phyloP scores from a whole-genome alignment of 257 asterid species.

The Rehmannia glutinosa region DNA sequence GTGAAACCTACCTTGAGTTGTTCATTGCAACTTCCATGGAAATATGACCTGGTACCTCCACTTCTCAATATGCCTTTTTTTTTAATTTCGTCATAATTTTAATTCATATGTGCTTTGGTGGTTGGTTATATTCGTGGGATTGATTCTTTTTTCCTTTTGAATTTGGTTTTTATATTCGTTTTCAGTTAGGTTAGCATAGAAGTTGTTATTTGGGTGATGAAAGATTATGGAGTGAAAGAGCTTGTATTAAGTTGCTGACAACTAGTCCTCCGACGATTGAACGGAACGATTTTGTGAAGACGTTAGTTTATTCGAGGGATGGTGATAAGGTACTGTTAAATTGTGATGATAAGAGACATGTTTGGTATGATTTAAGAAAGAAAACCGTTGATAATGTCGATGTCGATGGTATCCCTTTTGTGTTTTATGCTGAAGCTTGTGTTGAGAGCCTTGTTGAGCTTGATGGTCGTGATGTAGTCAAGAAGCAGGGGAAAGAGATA shows the following conservation, averaged over 20 bases:
- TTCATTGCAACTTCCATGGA: no score
- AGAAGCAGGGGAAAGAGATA: no score
- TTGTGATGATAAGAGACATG: conserved; percentile 29
- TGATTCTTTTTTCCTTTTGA: no score
- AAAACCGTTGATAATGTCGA: conserved; percentile 21
- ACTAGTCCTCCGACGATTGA: conserved; percentile 27
- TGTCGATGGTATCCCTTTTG: not conserved
- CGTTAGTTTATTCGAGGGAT: conserved; percentile 30
- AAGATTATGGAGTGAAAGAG: conserved; percentile 39
- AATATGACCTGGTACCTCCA: no score
- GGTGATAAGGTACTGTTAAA: conserved; percentile 29
- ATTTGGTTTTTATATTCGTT: no score
- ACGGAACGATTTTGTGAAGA: conserved; percentile 9
- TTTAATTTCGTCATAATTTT: no score
- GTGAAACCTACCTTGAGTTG: no score
- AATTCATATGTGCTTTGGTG: no score
- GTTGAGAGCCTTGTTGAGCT: not conserved
- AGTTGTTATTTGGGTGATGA: conserved; percentile 59
- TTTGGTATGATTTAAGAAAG: conserved; percentile 35
- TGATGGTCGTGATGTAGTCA: not conserved
- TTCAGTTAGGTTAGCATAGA: no score
- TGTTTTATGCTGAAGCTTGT: not conserved
- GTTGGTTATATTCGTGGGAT: no score
- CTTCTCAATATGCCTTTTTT: no score
- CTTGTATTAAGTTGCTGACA: conserved; percentile 47